A percentile compares a stretch with the other conserved stretches of the same genome.
phyloP scores from a whole-genome alignment of 768 basidiomycete species.

The Pleurotus tuoliensis region DNA sequence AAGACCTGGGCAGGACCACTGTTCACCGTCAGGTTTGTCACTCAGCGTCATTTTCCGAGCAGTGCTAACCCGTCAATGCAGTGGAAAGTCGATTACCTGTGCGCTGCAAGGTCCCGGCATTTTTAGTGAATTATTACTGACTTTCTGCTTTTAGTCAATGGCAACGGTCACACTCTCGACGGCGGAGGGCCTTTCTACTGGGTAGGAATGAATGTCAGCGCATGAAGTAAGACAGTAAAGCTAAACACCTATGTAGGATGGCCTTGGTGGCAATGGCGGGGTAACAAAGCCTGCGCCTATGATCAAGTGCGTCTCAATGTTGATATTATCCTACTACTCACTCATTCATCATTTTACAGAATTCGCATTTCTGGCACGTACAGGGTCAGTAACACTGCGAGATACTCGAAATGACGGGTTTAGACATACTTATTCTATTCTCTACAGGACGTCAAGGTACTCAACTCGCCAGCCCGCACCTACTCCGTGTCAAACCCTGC shows the following conservation, averaged over 20 bases:
- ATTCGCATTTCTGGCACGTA: conserved; percentile 36
- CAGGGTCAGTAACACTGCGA: conserved; percentile 16
- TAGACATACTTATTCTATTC: conserved; percentile 16
- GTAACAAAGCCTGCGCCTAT: conserved; percentile 37
- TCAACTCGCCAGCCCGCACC: conserved; percentile 36
- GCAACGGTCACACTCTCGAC: conserved; percentile 37
- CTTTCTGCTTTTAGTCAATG: conserved; percentile 27
- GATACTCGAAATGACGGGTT: conserved; percentile 3
- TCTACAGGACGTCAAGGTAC: conserved; percentile 33
- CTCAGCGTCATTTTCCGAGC: background rate
- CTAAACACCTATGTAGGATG: conserved; percentile 23
- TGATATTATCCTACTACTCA: background rate
- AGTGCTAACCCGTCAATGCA: conserved; percentile 13
- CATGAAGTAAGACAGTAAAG: background rate
- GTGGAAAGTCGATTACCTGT: conserved; percentile 49
- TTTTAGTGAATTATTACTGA: no score
- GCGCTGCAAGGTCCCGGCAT: conserved; percentile 11
- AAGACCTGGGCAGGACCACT: conserved; percentile 50
- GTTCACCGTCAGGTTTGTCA: conserved; percentile 43
- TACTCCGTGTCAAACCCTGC: conserved; percentile 38
- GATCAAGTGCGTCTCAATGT: conserved; percentile 31
- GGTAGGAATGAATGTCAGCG: conserved; percentile 17
- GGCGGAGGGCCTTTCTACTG: conserved; percentile 42
- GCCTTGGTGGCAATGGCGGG: conserved; percentile 34
- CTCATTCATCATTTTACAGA: conserved; percentile 14